Evolutionary conservation across 2,329 filamentous ascomycete species (phyloP).

Genomic region (Pleoardoris graminearum): DNA sequence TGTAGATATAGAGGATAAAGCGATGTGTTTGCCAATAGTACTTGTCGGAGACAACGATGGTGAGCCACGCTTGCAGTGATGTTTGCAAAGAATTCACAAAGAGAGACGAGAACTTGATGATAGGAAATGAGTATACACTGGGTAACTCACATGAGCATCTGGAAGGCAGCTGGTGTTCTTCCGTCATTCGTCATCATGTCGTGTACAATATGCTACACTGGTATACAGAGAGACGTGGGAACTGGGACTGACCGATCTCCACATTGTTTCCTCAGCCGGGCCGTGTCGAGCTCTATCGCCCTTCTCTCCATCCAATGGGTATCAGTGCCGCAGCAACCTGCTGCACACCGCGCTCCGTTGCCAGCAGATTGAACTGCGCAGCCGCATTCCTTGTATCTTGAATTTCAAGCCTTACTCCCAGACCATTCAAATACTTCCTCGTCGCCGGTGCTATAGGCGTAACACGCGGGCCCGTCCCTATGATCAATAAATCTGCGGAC

Average conservation of each 20-base stretch:
- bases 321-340: slow-evolving; percentile 87
- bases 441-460: slow-evolving; percentile 76
- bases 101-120: not conserved
- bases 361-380: slow-evolving; percentile 90
- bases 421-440: slow-evolving; percentile 68
- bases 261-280: not conserved
- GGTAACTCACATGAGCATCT: not conserved
- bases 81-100: not conserved
- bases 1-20: not conserved
- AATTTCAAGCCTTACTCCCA: slow-evolving; percentile 86
- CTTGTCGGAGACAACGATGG: not conserved
- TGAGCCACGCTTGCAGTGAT: not conserved
- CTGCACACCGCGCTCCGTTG: slow-evolving; percentile 85
- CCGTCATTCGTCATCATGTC: not conserved
- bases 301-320: slow-evolving; percentile 78
- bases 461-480: slow-evolving; percentile 81
- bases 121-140: not conserved
- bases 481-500: slow-evolving; percentile 74
- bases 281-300: slow-evolving; percentile 4
- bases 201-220: slow-evolving; percentile 17
- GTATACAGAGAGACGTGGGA: not conserved
- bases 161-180: not conserved
- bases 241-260: not conserved
- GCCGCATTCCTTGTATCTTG: slow-evolving; percentile 93
- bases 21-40: not conserved